Evolutionary conservation across 139 green algal genomes (phyloP).

Genomic region (Micractinium conductrix): DNA sequence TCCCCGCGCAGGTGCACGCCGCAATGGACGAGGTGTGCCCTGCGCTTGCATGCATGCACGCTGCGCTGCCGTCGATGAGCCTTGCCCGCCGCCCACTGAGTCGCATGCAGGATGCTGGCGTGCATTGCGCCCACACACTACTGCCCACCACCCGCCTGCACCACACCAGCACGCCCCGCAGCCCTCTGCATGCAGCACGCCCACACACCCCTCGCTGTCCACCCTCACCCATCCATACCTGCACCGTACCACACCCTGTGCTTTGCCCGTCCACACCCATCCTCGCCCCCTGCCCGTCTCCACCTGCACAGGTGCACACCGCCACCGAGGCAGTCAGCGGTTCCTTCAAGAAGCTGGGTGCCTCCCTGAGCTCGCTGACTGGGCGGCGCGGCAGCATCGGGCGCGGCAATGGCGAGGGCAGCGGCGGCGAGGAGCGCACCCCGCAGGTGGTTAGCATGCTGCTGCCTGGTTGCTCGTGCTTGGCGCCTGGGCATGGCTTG

Average conservation of each 20-base stretch:
- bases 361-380: constrained; percentile 7
- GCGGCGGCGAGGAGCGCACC: background rate
- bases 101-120: no score
- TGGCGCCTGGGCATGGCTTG: no score
- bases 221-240: no score
- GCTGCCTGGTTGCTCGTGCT: no score
- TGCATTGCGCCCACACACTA: background rate
- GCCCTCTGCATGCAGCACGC: background rate
- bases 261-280: background rate
- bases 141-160: background rate
- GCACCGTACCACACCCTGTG: no score
- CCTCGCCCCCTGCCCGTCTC: background rate
- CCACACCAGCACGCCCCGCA: background rate
- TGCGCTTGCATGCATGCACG: background rate
- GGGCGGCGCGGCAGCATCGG: background rate
- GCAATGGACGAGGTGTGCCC: background rate
- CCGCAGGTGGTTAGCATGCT: constrained; percentile 17
- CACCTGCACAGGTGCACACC: background rate
- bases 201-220: background rate
- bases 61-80: no score
- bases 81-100: no score
- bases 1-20: background rate
- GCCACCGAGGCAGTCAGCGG: constrained; percentile 16
- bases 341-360: constrained; percentile 33
- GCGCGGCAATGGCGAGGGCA: background rate